Conservation (phyloP, 1,284 basidiomycete species). For the Boletus hoseneyae region DNA sequence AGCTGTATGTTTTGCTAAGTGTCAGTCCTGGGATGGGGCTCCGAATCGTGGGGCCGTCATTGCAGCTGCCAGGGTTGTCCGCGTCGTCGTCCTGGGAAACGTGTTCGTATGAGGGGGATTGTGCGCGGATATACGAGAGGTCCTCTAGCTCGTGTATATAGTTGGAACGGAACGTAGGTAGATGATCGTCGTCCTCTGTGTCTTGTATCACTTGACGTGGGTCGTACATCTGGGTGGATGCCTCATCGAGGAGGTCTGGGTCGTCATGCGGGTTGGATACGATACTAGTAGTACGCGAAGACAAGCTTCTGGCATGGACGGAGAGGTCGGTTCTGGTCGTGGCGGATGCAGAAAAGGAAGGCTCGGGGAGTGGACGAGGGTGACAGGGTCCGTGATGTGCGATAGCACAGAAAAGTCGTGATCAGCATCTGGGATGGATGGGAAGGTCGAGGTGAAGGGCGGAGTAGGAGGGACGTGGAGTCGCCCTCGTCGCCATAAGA, state of each 20-base stretch:
- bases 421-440: background rate
- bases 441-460: constrained; percentile 14
- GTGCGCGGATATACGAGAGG: constrained; percentile 33
- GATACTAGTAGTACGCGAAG: constrained; percentile 37
- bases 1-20: too few species aligned
- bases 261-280: constrained; percentile 20
- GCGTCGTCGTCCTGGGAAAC: constrained; percentile 1
- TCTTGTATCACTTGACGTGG: constrained; percentile 16
- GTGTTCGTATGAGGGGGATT: too few species aligned
- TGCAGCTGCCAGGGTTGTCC: too few species aligned
- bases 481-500: constrained; percentile 16
- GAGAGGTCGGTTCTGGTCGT: constrained; percentile 28
- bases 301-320: constrained; percentile 29
- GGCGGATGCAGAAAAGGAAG: constrained; percentile 36
- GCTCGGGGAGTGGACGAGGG: constrained; percentile 34
- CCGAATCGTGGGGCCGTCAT: too few species aligned
- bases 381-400: constrained; percentile 34
- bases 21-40: too few species aligned
- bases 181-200: constrained; percentile 19
- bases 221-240: constrained; percentile 9
- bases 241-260: background rate
- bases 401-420: constrained; percentile 20
- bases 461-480: constrained; percentile 25
- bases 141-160: constrained; percentile 55
- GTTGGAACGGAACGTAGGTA: constrained; percentile 10